Conservation (phyloP, 108 stramenopile species). For the Seminavis robusta region DNA sequence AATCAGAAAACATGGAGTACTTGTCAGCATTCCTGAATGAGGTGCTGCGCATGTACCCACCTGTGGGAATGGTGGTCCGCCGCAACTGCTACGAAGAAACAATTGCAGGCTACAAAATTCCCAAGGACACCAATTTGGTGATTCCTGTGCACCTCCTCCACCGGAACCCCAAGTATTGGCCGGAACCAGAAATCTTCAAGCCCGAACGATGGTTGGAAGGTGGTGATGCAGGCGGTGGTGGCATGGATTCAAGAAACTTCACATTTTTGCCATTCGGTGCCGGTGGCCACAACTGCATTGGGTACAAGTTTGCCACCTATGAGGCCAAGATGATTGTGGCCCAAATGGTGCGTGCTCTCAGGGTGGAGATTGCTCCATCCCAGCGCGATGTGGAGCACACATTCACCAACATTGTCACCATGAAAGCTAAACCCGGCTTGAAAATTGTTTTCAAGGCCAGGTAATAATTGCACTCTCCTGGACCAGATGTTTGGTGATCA, state of each 20-base stretch:
- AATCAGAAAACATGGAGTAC: constrained; percentile 53
- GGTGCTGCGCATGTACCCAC: constrained; percentile 60
- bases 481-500: no score
- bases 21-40: constrained; percentile 58
- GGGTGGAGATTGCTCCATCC: constrained; percentile 37
- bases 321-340: constrained; percentile 69
- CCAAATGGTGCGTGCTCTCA: constrained; percentile 37
- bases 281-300: constrained; percentile 58
- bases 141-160: constrained; percentile 52
- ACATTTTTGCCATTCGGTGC: constrained; percentile 63
- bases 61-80: constrained; percentile 41
- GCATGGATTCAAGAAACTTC: constrained; percentile 31
- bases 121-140: constrained; percentile 33
- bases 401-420: constrained; percentile 34
- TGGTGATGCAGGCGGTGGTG: constrained; percentile 3
- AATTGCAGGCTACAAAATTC: constrained; percentile 39
- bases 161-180: constrained; percentile 56
- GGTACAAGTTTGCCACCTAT: constrained; percentile 50
- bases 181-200: constrained; percentile 52
- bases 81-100: constrained; percentile 14
- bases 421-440: constrained; percentile 42
- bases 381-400: constrained; percentile 30
- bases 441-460: constrained; percentile 22
- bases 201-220: constrained; percentile 59
- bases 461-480: no score